Evolutionary conservation across 2,329 filamentous ascomycete genomes (phyloP).

Genomic region (Alternaria incomplexa): DNA sequence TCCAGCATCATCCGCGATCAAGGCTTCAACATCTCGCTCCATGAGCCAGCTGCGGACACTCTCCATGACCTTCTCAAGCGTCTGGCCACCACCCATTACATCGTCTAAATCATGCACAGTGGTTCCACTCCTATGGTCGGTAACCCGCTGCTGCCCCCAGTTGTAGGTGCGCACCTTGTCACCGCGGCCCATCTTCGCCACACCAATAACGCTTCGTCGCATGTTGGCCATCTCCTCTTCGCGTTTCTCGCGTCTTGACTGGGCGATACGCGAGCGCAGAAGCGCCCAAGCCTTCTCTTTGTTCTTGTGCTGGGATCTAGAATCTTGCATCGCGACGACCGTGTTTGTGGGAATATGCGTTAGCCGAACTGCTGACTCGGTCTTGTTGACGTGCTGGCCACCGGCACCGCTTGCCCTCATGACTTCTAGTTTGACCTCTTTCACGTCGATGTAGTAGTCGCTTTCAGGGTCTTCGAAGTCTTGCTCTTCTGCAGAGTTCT

Average conservation of each 20-base stretch:
- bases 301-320: constrained; percentile 87
- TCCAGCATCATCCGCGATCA: constrained; percentile 58
- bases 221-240: constrained; percentile 80
- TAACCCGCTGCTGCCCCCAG: constrained; percentile 77
- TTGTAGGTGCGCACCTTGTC: constrained; percentile 97
- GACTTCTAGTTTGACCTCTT: constrained; percentile 82
- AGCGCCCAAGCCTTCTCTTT: constrained; percentile 86
- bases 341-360: constrained; percentile 89
- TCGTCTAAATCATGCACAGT: constrained; percentile 81
- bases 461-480: constrained; percentile 84
- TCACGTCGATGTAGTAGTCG: constrained; percentile 86
- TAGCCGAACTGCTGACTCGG: constrained; percentile 90
- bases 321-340: constrained; percentile 90
- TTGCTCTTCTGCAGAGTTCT: constrained; percentile 55
- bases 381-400: constrained; percentile 98
- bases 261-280: constrained; percentile 80
- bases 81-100: constrained; percentile 77
- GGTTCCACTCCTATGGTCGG: constrained; percentile 82
- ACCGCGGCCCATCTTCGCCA: constrained; percentile 80
- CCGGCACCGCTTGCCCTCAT: constrained; percentile 93
- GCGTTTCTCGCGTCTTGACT: constrained; percentile 77
- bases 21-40: constrained; percentile 73
- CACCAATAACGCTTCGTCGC: constrained; percentile 78
- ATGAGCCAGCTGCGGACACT: constrained; percentile 79
- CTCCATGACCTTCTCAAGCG: constrained; percentile 76